A percentile compares a stretch with the other conserved stretches of the same genome.
Conservation (phyloP, 2,329 filamentous ascomycete genomes). For the Albifimbria verrucaria region DNA sequence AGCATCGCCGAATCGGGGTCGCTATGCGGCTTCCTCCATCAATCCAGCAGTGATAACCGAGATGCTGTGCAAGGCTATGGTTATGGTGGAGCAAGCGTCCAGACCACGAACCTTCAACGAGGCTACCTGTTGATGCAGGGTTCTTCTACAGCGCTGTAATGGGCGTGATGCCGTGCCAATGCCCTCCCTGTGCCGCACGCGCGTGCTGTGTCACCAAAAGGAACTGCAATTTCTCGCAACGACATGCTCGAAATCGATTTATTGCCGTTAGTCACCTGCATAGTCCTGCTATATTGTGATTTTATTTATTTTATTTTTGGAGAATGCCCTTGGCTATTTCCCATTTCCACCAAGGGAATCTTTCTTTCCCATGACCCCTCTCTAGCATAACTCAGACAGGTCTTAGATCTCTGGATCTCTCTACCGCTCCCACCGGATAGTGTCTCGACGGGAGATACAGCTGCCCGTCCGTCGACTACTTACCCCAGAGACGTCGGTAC, state of each 20-base stretch:
- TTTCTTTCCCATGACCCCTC: neutral
- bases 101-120: too few relatives aligned
- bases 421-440: neutral
- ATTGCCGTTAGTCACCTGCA: too few relatives aligned
- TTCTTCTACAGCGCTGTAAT: neutral
- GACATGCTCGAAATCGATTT: too few relatives aligned
- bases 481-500: neutral
- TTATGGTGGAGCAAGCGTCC: too few relatives aligned
- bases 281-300: neutral
- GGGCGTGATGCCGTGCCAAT: neutral
- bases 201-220: neutral
- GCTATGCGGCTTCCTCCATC: neutral
- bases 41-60: too few relatives aligned
- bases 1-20: neutral
- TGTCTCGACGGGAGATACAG: neutral
- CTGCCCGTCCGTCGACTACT: neutral
- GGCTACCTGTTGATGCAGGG: too few relatives aligned
- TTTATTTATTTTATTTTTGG: neutral
- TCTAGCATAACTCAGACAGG: neutral
- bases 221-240: too few relatives aligned
- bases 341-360: too few relatives aligned
- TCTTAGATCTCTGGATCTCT: neutral
- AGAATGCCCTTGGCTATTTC: too few relatives aligned
- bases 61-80: too few relatives aligned
- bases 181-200: too few relatives aligned